Conservation (phyloP, 176 grass and related monocot genomes). For the Pontederia crassipes region DNA sequence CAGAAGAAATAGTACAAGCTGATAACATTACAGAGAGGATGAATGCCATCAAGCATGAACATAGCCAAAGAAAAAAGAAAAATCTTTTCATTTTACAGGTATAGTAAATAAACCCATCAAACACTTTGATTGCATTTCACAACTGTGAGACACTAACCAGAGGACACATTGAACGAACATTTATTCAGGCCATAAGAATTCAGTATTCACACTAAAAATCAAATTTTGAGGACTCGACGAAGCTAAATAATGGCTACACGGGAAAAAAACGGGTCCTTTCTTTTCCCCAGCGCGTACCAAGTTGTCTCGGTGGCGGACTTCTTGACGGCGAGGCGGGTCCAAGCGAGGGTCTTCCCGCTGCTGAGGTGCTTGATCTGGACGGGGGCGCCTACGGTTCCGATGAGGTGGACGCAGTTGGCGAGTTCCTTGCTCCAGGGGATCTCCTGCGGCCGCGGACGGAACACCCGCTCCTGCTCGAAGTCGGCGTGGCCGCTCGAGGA, state of each 20-base stretch:
- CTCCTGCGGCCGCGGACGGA: constrained; percentile 41
- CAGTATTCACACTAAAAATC: neutral
- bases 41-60: too few species aligned
- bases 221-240: neutral
- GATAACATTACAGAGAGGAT: too few species aligned
- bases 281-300: constrained; percentile 27
- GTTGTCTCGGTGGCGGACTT: constrained; percentile 67
- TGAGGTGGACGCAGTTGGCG: constrained; percentile 59
- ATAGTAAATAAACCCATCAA: neutral
- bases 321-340: constrained; percentile 60
- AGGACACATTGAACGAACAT: too few species aligned
- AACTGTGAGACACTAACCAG: too few species aligned
- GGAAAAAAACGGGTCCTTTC: too few species aligned
- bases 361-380: constrained; percentile 61
- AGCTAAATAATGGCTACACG: neutral
- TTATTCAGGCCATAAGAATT: neutral
- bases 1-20: too few species aligned
- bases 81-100: too few species aligned
- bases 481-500: constrained; percentile 1
- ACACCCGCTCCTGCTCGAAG: constrained; percentile 9
- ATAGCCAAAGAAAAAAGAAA: too few species aligned
- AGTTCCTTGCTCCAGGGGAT: constrained; percentile 68
- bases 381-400: constrained; percentile 58
- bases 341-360: constrained; percentile 57
- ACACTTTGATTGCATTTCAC: neutral